A percentile compares a stretch with the other conserved stretches of the same genome.
Conservation (phyloP, 2,329 filamentous ascomycete genomes). For the Davidsoniella eucalypti region DNA sequence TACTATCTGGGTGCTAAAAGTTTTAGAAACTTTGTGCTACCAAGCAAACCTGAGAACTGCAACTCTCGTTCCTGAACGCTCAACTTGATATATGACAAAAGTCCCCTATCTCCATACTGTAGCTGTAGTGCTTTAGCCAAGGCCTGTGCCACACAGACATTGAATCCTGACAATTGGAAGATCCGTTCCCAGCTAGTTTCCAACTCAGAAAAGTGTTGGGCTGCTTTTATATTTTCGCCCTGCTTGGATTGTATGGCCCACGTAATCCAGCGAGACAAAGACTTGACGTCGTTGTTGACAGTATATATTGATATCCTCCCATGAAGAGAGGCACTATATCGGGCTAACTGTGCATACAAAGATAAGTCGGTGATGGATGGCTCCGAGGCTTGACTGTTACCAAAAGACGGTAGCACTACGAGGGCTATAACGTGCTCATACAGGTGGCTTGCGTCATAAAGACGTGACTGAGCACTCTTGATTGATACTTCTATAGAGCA, state of each 20-base stretch:
- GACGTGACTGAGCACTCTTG: no score
- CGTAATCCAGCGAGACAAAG: constrained; percentile 38
- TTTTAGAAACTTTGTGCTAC: constrained; percentile 11
- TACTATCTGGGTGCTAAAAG: no score
- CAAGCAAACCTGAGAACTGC: constrained; percentile 18
- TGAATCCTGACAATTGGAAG: constrained; percentile 22
- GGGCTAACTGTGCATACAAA: no score
- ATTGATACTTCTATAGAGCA: no score
- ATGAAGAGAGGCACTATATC: constrained; percentile 19
- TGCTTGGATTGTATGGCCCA: constrained; percentile 32
- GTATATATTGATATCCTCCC: constrained; percentile 27
- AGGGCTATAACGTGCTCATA: constrained; percentile 33
- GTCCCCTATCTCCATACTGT: constrained; percentile 17
- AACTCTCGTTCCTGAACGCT: constrained; percentile 15
- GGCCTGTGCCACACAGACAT: constrained; percentile 22
- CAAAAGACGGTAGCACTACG: not conserved
- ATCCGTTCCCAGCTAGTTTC: constrained; percentile 27
- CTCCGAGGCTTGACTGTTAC: no score
- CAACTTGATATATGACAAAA: constrained; percentile 21
- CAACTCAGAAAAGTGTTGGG: constrained; percentile 21
- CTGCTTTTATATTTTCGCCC: constrained; percentile 16
- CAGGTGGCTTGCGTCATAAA: constrained; percentile 29
- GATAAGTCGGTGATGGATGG: no score
- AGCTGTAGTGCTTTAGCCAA: constrained; percentile 18
- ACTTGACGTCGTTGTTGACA: constrained; percentile 32